Percentiles rank a stretch among this genome's conserved stretches.
phyloP scores from a whole-genome alignment of 306 rosid genomes.

The Malus orientalis region DNA sequence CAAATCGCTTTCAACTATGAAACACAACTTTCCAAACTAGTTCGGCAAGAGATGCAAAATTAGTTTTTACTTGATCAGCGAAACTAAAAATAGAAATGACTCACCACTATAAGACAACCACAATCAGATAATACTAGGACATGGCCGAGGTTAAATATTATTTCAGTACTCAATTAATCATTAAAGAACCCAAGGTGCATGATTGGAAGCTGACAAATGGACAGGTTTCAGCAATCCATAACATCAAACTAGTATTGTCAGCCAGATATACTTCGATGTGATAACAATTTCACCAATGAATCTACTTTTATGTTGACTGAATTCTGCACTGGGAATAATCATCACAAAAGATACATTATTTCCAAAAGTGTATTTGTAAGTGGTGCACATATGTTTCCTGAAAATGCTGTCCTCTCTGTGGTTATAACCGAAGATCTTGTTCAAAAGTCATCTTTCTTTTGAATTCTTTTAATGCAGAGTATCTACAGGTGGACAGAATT shows the following conservation, averaged over 20 bases:
- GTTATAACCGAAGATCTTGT: neutral
- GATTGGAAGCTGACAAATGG: neutral
- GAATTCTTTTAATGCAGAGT: neutral
- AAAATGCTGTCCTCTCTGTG: neutral
- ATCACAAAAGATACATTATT: neutral
- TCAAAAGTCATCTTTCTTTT: neutral
- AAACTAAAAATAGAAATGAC: neutral
- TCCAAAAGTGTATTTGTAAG: neutral
- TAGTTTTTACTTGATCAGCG: neutral
- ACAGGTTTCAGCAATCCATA: neutral
- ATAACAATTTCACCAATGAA: neutral
- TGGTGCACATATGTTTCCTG: neutral
- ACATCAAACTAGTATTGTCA: neutral
- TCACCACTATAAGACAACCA: neutral
- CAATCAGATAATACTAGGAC: neutral
- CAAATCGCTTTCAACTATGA: neutral
- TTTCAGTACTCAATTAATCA: neutral
- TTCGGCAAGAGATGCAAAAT: neutral
- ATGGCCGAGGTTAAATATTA: neutral
- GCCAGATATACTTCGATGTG: neutral
- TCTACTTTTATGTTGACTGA: neutral
- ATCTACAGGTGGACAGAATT: neutral
- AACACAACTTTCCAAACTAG: neutral
- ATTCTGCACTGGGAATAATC: neutral
- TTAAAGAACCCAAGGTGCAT: neutral